These are phyloP conservation scores for Verticillium longisporum DNA, from an alignment of 2,329 filamentous ascomycete species.

Conservation along the genomic window DNA sequence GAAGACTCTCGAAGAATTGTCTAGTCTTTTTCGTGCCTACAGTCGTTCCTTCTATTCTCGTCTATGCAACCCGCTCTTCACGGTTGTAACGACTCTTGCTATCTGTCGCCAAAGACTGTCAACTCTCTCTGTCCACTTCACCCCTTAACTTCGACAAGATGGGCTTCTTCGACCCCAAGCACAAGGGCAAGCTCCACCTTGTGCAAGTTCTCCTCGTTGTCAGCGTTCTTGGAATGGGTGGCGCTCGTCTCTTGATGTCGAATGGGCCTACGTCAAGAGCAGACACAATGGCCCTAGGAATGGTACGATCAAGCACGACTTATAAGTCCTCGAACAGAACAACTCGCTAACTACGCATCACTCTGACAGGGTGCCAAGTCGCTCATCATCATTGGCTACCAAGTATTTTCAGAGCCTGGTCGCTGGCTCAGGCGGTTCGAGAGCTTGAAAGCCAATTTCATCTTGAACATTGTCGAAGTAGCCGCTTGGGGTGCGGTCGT, in stretches of 20 bases:
- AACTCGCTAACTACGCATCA: neutral
- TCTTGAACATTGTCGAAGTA: constrained; percentile 31
- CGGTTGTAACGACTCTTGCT: neutral
- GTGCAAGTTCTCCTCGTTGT: constrained; percentile 6
- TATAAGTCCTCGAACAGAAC: neutral
- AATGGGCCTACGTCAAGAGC: neutral
- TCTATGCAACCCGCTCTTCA: neutral
- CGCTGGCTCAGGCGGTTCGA: constrained; percentile 23
- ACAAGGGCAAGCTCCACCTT: constrained; percentile 8
- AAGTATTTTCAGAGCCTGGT: constrained; percentile 28
- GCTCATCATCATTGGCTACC: constrained; percentile 30
- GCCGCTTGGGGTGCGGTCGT: constrained; percentile 27
- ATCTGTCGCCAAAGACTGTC: too few relatives aligned
- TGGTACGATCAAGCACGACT: neutral
- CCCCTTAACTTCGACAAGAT: neutral
- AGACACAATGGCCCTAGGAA: constrained; percentile 9
- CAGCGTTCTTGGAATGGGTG: constrained; percentile 4
- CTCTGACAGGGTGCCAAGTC: constrained; percentile 24
- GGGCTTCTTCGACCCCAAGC: constrained; percentile 7
- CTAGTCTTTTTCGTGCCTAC: neutral
- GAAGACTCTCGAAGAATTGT: neutral
- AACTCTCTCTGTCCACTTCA: neutral
- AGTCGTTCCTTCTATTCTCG: neutral
- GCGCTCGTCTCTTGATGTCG: neutral
- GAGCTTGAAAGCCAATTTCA: constrained; percentile 30